Conservation (phyloP, 129 eudicot genomes). For the Rutidosis leptorrhynchoides region DNA sequence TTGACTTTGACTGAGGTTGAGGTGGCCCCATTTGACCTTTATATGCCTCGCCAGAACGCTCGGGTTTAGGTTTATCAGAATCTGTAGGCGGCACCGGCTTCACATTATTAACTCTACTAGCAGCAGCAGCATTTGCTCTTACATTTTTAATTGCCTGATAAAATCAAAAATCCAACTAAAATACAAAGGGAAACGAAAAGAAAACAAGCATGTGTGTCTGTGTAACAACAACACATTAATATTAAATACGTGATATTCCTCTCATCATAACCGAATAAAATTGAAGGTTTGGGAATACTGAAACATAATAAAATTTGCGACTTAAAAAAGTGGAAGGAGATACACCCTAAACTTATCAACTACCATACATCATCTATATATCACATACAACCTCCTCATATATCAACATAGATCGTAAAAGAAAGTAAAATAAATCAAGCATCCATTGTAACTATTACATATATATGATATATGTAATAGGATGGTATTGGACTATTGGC, state of each 20-base stretch:
- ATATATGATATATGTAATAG: neutral
- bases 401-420: neutral
- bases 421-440: neutral
- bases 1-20: constrained; percentile 36
- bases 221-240: neutral
- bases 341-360: neutral
- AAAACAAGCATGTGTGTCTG: neutral
- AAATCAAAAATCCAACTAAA: constrained; percentile 14
- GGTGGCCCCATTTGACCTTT: constrained; percentile 39
- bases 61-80: constrained; percentile 43
- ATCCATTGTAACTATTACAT: neutral
- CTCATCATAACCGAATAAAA: constrained; percentile 14
- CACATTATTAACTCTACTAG: constrained; percentile 42
- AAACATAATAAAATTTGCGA: neutral
- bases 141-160: constrained; percentile 73
- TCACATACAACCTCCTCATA: constrained; percentile 20
- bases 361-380: constrained; percentile 11
- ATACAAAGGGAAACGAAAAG: neutral
- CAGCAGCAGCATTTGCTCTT: constrained; percentile 75
- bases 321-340: neutral
- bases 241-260: constrained; percentile 7
- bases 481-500: too few species aligned
- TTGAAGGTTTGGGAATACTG: constrained; percentile 8
- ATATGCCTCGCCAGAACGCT: constrained; percentile 26
- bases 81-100: constrained; percentile 43